Evolutionary conservation across 306 rosid genomes (phyloP), one percentile per base, ranked within the genome.

Genomic region (Ormosia semicastrata): DNA sequence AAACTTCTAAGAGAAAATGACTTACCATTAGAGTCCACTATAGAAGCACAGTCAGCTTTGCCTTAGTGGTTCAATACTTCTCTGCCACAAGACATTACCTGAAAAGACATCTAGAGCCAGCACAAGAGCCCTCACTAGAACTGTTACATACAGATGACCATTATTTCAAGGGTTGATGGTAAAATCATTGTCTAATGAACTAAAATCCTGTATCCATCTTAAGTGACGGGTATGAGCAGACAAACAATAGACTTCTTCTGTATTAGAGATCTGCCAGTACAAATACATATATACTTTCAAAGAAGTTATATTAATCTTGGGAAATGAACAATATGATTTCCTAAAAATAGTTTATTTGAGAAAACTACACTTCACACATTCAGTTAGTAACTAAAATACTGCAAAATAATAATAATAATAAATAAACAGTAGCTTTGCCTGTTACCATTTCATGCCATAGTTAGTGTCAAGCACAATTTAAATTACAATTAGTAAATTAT

Each of bases 51-150:
- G 57, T 86, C 90, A 12, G 80, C 52, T 64, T 82, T 79, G 73
- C 88, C 88, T 89, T 69, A 94, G 79, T 17, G 97, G 92, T 3
- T 97, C 98, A 56, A 92, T 82, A 78, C 66, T 87, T 40, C 88
- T 69, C 76, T 92, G 94, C 98, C 98, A 94, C 73, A 89, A 57
- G 79, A 94, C 63, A 78, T 78, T 89, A n/a, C 97, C 98, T 11
- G 89, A 68, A 81, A 69, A 85, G 60, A 86, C 95, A 86, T 92
- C 92, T 13, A 94, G 82, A 7, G 98, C 94, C 68, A 94, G 57
- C 50, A 94, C 67, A 64, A 90, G 89, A 81, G 90, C 65, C 87
- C 76, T 94, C 3, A 49, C 71, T 36, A 89, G 90, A 69, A 92
- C 76, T 15, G 92, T 89, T 58, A 92, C 86, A 85, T 90, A 94